These are phyloP conservation scores for Phytophthora vignae DNA, from an alignment of 352 stramenopile species.

Conservation along the genomic window DNA sequence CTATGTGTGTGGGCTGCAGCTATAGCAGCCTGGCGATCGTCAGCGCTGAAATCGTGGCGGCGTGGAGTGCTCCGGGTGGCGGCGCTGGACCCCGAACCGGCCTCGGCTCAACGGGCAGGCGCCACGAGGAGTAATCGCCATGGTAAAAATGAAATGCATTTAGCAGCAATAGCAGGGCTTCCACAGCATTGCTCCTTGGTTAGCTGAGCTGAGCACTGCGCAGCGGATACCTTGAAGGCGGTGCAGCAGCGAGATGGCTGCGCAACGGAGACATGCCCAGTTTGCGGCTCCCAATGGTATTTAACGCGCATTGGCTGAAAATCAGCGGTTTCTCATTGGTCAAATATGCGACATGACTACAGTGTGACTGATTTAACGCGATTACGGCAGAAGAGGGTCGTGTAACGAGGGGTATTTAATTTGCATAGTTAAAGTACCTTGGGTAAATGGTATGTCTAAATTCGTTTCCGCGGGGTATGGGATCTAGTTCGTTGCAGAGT, in stretches of 20 bases:
- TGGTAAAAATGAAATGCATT: not conserved
- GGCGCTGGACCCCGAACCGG: conserved; percentile 2
- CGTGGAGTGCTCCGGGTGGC: not conserved
- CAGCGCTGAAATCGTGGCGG: conserved; percentile 23
- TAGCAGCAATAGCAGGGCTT: not conserved
- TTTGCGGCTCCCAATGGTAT: conserved; percentile 16
- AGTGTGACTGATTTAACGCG: not conserved
- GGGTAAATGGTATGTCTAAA: rapidly evolving
- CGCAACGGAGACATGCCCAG: conserved; percentile 18
- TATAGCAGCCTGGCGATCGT: not conserved
- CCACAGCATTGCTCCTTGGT: conserved; percentile 7
- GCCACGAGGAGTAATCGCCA: too few species aligned
- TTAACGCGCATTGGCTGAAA: conserved; percentile 23
- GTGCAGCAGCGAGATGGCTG: conserved; percentile 6
- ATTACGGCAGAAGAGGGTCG: not conserved
- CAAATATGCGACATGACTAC: conserved; percentile 7
- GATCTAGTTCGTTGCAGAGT: not conserved
- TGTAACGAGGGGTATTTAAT: not conserved
- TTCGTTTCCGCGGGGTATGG: not conserved
- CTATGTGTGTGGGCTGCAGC: not conserved
- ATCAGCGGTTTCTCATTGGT: conserved; percentile 19
- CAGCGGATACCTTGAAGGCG: not conserved
- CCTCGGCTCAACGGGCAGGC: not conserved
- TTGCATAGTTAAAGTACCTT: not conserved
- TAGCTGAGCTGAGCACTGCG: not conserved